phyloP scores from a whole-genome alignment of 805 yeast genomes.

The Candida berthetii region DNA sequence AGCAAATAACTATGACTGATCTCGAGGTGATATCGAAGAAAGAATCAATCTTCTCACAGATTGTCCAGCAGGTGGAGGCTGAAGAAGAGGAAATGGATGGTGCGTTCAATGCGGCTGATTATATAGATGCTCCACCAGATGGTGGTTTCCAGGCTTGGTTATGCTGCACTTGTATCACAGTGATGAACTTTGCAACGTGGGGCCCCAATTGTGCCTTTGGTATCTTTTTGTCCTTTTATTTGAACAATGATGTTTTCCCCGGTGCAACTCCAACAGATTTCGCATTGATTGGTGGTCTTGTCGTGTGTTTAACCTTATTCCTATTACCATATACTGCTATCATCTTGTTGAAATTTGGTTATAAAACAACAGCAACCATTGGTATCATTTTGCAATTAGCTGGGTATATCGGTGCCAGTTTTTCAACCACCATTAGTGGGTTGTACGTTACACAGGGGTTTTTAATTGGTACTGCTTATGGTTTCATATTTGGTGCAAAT shows the following conservation, averaged over 20 bases:
- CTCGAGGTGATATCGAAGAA: too few relatives aligned
- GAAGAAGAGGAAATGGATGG: conserved; percentile 6
- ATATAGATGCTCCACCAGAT: conserved; percentile 34
- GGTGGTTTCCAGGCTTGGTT: conserved; percentile 46
- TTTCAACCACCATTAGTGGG: conserved; percentile 42
- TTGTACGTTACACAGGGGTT: conserved; percentile 48
- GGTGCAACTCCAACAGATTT: conserved; percentile 46
- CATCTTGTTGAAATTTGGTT: conserved; percentile 36
- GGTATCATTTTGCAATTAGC: conserved; percentile 38
- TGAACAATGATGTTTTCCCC: conserved; percentile 32
- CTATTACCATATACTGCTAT: conserved; percentile 43
- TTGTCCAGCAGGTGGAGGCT: too few relatives aligned
- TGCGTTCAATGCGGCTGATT: conserved; percentile 22
- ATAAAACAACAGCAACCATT: conserved; percentile 26
- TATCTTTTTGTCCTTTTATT: conserved; percentile 44
- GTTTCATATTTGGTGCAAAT: conserved; percentile 45
- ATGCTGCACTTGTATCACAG: conserved; percentile 27
- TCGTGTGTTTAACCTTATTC: conserved; percentile 43
- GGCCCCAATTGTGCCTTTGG: conserved; percentile 45
- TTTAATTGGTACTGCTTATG: conserved; percentile 43
- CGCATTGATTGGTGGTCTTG: conserved; percentile 51
- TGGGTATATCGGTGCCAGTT: conserved; percentile 47
- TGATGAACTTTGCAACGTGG: conserved; percentile 22
- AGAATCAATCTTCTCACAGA: too few relatives aligned
- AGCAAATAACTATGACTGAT: too few relatives aligned